Percentiles rank a stretch among this genome's conserved stretches.
phyloP scores from a whole-genome alignment of 1,284 basidiomycete genomes.

The Kwoniella shivajii region DNA sequence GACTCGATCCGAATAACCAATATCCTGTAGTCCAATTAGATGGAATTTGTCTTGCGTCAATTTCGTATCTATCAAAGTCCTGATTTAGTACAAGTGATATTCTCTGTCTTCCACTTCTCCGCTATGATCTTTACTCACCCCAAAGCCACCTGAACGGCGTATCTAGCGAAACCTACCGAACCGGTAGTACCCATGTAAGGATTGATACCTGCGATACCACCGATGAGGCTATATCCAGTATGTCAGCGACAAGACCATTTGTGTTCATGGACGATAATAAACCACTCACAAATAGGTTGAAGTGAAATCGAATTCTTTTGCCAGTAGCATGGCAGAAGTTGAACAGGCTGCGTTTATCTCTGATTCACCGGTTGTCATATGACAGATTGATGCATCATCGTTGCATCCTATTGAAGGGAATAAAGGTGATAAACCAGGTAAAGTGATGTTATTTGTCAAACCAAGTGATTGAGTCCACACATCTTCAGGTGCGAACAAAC shows the following conservation, averaged over 20 bases:
- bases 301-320: constrained; percentile 56
- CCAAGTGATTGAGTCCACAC: constrained; percentile 44
- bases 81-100: neutral
- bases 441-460: constrained; percentile 53
- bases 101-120: neutral
- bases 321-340: constrained; percentile 53
- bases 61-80: constrained; percentile 57
- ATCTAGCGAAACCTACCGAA: constrained; percentile 57
- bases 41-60: constrained; percentile 59
- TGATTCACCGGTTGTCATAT: constrained; percentile 49
- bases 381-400: constrained; percentile 53
- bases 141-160: constrained; percentile 57
- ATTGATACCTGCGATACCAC: constrained; percentile 59
- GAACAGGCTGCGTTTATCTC: constrained; percentile 61
- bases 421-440: constrained; percentile 57
- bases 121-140: constrained; percentile 44
- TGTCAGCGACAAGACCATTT: neutral
- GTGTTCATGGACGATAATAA: neutral
- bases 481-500: constrained; percentile 50
- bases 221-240: constrained; percentile 38
- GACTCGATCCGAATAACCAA: constrained; percentile 45
- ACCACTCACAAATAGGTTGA: constrained; percentile 57
- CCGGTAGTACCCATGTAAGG: constrained; percentile 57
- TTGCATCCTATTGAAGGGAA: constrained; percentile 58
- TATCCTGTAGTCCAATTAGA: constrained; percentile 57